Percentiles rank a stretch among this genome's conserved stretches.
These are phyloP conservation scores for Lecanoromycetidae sp. DNA, from an alignment of 2,329 filamentous ascomycete genomes.

Conservation along the genomic window DNA sequence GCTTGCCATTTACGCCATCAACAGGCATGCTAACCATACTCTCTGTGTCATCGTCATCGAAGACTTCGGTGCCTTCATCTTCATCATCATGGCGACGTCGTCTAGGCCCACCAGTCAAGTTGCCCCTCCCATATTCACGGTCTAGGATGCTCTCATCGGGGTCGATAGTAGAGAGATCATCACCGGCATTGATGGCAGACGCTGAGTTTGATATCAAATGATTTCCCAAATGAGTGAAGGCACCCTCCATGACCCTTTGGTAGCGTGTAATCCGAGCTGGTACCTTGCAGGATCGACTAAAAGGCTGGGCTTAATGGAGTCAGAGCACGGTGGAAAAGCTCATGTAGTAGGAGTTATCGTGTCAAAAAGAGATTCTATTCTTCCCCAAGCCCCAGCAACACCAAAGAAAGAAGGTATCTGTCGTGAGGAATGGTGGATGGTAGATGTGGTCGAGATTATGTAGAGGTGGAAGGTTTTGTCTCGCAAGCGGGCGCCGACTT, in stretches of 20 bases:
- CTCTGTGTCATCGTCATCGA: slow-evolving; percentile 69
- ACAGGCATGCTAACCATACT: slow-evolving; percentile 70
- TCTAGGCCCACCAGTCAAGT: slow-evolving; percentile 46
- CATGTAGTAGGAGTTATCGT: too few species aligned
- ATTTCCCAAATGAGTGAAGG: slow-evolving; percentile 79
- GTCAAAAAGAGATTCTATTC: neutral
- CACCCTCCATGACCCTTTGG: slow-evolving; percentile 57
- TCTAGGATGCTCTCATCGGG: slow-evolving; percentile 73
- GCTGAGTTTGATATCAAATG: slow-evolving; percentile 74
- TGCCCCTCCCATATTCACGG: slow-evolving; percentile 43
- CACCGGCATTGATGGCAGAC: slow-evolving; percentile 74
- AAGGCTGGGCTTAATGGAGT: neutral
- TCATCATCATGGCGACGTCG: slow-evolving; percentile 72
- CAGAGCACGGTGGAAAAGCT: too few species aligned
- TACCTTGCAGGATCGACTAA: slow-evolving; percentile 1
- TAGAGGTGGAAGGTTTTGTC: slow-evolving; percentile 5
- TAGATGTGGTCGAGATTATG: neutral
- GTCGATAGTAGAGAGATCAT: slow-evolving; percentile 63
- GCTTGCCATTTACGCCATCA: slow-evolving; percentile 56
- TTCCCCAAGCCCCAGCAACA: neutral
- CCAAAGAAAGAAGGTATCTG: neutral
- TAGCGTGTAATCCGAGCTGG: neutral
- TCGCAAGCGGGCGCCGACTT: neutral
- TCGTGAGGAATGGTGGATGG: neutral
- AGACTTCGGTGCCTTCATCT: slow-evolving; percentile 73